phyloP scores from a whole-genome alignment of 768 basidiomycete species.

The Wakefieldia striispora region DNA sequence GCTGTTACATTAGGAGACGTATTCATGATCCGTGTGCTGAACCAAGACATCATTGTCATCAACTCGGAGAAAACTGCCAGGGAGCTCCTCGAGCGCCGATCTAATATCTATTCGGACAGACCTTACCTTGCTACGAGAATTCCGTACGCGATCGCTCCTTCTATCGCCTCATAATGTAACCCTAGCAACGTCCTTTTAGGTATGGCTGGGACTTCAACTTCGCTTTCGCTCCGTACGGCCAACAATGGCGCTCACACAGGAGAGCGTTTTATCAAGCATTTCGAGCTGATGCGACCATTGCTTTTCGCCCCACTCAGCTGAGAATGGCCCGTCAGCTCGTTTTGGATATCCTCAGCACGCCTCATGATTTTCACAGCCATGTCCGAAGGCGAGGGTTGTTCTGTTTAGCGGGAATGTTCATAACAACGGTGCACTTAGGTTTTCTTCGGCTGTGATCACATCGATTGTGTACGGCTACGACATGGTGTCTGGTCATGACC shows the following conservation, averaged over 20 bases:
- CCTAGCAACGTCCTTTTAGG: background rate
- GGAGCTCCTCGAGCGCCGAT: slow-evolving; percentile 29
- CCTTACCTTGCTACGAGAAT: slow-evolving; percentile 13
- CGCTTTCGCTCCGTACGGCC: slow-evolving; percentile 19
- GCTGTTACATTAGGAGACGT: slow-evolving; percentile 12
- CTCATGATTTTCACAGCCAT: slow-evolving; percentile 5
- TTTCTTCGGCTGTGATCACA: slow-evolving; percentile 36
- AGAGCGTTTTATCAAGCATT: slow-evolving; percentile 24
- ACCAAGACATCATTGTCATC: no score
- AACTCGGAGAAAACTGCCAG: slow-evolving; percentile 25
- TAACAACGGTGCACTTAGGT: slow-evolving; percentile 14
- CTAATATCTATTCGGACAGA: slow-evolving; percentile 28
- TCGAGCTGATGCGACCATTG: slow-evolving; percentile 10
- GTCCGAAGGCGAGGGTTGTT: slow-evolving; percentile 7
- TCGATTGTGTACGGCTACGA: slow-evolving; percentile 41
- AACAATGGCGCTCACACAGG: slow-evolving; percentile 25
- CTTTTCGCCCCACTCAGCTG: slow-evolving; percentile 17
- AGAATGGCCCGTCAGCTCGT: slow-evolving; percentile 16
- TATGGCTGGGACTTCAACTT: slow-evolving; percentile 22
- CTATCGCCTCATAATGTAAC: background rate
- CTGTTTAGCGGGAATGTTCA: background rate
- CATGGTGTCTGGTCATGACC: slow-evolving; percentile 34
- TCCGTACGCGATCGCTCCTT: slow-evolving; percentile 6
- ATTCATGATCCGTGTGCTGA: slow-evolving; percentile 17
- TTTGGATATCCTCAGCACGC: slow-evolving; percentile 7